A percentile compares a stretch with the other conserved stretches of the same genome.
These are phyloP conservation scores for Triadica sebifera DNA, from an alignment of 345 rosid species.

Conservation along the genomic window DNA sequence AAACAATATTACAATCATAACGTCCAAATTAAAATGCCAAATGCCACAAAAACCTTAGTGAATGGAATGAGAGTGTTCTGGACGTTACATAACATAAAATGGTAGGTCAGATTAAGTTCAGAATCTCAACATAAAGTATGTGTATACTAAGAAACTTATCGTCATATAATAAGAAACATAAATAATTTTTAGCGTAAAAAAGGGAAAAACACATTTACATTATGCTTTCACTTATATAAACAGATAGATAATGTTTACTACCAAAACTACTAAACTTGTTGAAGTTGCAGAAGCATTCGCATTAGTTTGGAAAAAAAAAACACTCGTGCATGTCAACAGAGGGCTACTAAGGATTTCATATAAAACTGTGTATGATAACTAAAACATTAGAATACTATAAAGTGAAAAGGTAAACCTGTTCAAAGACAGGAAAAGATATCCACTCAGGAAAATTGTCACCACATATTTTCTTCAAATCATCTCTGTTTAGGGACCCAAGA, in stretches of 20 bases:
- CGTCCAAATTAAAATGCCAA: background rate
- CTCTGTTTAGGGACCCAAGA: too few relatives aligned
- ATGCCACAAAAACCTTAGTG: background rate
- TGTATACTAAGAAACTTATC: background rate
- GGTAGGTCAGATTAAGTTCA: background rate
- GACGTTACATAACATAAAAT: background rate
- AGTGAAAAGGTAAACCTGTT: too few relatives aligned
- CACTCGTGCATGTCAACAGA: too few relatives aligned
- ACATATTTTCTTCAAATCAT: constrained; percentile 43
- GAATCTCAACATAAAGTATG: background rate
- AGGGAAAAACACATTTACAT: background rate
- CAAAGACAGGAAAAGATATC: too few relatives aligned
- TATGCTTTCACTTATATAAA: background rate
- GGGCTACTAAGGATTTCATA: too few relatives aligned
- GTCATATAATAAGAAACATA: background rate
- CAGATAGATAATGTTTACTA: background rate
- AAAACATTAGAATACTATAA: too few relatives aligned
- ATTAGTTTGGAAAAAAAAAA: too few relatives aligned
- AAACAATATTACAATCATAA: background rate
- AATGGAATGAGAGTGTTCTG: background rate
- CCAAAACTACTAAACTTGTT: background rate
- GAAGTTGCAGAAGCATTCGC: background rate
- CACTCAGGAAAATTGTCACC: constrained; percentile 40
- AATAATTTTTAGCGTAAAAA: background rate
- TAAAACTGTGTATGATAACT: too few relatives aligned